These are phyloP conservation scores for Pezicula carpinea DNA, from an alignment of 2,329 filamentous ascomycete genomes.

Conservation along the genomic window DNA sequence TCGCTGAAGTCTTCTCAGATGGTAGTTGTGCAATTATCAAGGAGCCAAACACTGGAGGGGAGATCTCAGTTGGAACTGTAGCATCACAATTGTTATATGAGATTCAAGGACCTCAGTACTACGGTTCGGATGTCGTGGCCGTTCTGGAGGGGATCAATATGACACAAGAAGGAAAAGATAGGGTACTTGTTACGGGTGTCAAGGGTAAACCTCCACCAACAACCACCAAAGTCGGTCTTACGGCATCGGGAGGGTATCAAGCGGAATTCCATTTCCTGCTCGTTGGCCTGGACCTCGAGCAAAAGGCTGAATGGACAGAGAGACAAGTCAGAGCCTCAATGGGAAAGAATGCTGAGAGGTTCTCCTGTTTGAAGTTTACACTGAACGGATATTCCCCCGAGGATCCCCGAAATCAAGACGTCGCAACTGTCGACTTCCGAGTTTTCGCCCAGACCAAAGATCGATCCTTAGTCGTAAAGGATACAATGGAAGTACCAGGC, in stretches of 20 bases:
- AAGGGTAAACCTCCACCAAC: conserved; percentile 30
- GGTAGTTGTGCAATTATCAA: conserved; percentile 42
- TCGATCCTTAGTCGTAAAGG: conserved; percentile 35
- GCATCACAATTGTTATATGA: conserved; percentile 39
- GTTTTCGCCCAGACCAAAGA: conserved; percentile 42
- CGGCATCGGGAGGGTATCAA: conserved; percentile 39
- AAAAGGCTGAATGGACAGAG: conserved; percentile 40
- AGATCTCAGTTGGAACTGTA: conserved; percentile 44
- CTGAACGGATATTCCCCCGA: conserved; percentile 33
- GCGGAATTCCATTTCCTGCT: conserved; percentile 41
- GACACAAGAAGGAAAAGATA: conserved; percentile 43
- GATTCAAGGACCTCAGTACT: conserved; percentile 34
- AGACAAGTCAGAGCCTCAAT: conserved; percentile 34
- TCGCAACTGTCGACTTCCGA: conserved; percentile 43
- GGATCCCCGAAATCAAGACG: conserved; percentile 39
- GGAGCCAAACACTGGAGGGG: conserved; percentile 35
- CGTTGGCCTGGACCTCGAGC: conserved; percentile 37
- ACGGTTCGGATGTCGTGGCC: conserved; percentile 30
- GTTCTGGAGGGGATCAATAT: conserved; percentile 40
- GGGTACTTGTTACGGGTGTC: conserved; percentile 34
- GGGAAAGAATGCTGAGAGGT: conserved; percentile 25
- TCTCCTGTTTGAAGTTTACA: conserved; percentile 31
- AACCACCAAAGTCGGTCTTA: conserved; percentile 38
- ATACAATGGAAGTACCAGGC: conserved; percentile 27
- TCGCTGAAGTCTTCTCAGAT: conserved; percentile 37